Evolutionary conservation across 371 early-diverging fungal genomes (phyloP), one percentile per base, ranked within the genome.

Genomic region (Dichotomocladium elegans): DNA sequence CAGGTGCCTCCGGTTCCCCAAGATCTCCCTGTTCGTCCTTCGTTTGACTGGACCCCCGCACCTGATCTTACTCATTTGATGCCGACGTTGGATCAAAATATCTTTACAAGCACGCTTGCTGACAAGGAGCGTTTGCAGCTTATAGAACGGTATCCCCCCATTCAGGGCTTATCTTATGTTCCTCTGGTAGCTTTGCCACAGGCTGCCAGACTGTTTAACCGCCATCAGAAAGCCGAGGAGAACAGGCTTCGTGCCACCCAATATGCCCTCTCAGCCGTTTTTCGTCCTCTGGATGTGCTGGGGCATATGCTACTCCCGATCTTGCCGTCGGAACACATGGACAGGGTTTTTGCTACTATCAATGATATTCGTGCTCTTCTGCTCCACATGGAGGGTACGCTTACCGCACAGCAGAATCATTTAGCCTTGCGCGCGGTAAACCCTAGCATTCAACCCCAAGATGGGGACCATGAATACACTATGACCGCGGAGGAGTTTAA

Each of bases 341-440:
- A 57, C 17, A 43, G 51, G 0, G 34, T 49, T 15, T 46, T 43
- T 9, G 17, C 31, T 0, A 58, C 53, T 34, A 3, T 66, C 0
- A 14, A 31, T 10, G 61, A 66, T 26, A 26, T 56, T 1, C 51
- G 58, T 1, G 41, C 25, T 1, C 54, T 61, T 3, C 1, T 61
- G 0, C 41, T 60, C 0, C 42, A 57, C 41, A 12, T 51, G 2
- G 47, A 41, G 5, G 42, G 55, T 7, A 35, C 50, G 1, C 31
- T 55, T n/a, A 65, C 29, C 11, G 27, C 28, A 2, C 28, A 24
- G 0, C 41, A 55, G 3, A 51, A 58, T 21, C 51, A 60, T 21
- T 33, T 65, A 0, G 58, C 61, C 17, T 17, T 60, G 0, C 51
- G 58, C 0, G 50, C 61, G 0, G 19, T 49, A 21, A 29, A 50